These are phyloP conservation scores for Neobulgaria alba DNA, from an alignment of 2,329 filamentous ascomycete genomes.

Conservation along the genomic window DNA sequence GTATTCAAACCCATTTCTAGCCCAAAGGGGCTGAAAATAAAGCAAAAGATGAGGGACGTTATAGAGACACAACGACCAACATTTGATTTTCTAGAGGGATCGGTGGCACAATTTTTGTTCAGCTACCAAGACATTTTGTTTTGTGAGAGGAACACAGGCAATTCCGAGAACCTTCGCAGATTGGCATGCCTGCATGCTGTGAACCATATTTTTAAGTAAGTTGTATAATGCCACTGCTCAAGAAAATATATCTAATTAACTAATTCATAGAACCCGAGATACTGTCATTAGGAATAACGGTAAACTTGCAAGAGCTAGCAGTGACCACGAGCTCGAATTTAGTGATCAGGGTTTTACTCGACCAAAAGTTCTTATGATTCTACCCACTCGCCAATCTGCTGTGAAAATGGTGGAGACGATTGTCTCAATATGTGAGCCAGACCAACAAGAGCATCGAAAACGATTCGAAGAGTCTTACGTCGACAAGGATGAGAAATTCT, in stretches of 20 bases:
- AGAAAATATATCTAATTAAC: constrained; percentile 11
- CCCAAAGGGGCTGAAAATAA: constrained; percentile 50
- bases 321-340: constrained; percentile 61
- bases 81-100: constrained; percentile 55
- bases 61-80: constrained; percentile 44
- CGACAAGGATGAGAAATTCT: constrained; percentile 58
- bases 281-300: constrained; percentile 88
- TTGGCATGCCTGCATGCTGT: constrained; percentile 74
- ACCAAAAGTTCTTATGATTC: constrained; percentile 83
- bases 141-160: constrained; percentile 60
- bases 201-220: constrained; percentile 83
- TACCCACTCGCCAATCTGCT: constrained; percentile 83
- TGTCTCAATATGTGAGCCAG: constrained; percentile 64
- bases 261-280: constrained; percentile 60
- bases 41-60: constrained; percentile 55
- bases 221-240: constrained; percentile 1
- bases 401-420: constrained; percentile 72
- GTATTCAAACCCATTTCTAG: constrained; percentile 21
- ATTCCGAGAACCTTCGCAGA: constrained; percentile 60
- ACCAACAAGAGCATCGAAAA: constrained; percentile 92
- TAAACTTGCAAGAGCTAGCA: constrained; percentile 55
- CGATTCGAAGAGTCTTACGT: constrained; percentile 81
- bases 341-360: constrained; percentile 93
- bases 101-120: constrained; percentile 65
- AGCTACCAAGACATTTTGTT: constrained; percentile 75